These are phyloP conservation scores for Rhinocladiella mackenziei DNA, from an alignment of 2,329 filamentous ascomycete genomes.

Conservation along the genomic window DNA sequence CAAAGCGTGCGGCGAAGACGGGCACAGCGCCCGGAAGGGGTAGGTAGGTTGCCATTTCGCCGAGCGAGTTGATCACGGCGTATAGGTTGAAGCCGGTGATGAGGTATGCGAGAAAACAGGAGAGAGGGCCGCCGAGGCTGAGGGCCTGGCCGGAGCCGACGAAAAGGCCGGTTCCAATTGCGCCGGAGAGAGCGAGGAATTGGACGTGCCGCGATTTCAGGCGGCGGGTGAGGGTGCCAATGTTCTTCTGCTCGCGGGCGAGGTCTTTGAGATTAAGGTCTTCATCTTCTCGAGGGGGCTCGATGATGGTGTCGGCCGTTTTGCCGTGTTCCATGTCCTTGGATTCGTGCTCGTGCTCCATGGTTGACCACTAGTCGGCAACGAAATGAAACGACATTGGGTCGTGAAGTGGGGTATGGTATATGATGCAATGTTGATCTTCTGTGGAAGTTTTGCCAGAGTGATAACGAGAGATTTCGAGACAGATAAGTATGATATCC, in stretches of 20 bases:
- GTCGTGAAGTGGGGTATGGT: no score
- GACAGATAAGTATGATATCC: no score
- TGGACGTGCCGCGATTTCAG: conserved; percentile 34
- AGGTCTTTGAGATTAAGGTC: conserved; percentile 11
- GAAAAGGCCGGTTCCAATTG: conserved; percentile 70
- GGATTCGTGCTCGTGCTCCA: no score
- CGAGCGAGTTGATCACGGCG: conserved; percentile 45
- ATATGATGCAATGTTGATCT: conserved; percentile 2
- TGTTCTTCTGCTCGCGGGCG: conserved; percentile 12
- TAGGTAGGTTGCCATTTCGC: conserved; percentile 57
- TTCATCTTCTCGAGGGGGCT: conserved; percentile 1
- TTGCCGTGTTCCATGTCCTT: conserved; percentile 16
- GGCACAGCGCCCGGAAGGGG: conserved; percentile 55
- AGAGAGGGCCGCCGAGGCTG: conserved; percentile 61
- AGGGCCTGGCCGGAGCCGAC: conserved; percentile 73
- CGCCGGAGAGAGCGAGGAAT: conserved; percentile 30
- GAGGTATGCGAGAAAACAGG: conserved; percentile 32
- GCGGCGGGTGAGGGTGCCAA: conserved; percentile 24
- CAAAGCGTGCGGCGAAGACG: conserved; percentile 38
- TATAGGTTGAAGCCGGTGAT: conserved; percentile 41
- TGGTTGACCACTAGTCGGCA: no score
- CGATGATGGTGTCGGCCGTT: conserved; percentile 2
- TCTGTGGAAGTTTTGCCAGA: background rate
- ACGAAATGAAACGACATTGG: no score
- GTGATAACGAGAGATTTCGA: no score